phyloP scores from a whole-genome alignment of 2,329 filamentous ascomycete genomes.

The Phaeosphaeriaceae sp. region DNA sequence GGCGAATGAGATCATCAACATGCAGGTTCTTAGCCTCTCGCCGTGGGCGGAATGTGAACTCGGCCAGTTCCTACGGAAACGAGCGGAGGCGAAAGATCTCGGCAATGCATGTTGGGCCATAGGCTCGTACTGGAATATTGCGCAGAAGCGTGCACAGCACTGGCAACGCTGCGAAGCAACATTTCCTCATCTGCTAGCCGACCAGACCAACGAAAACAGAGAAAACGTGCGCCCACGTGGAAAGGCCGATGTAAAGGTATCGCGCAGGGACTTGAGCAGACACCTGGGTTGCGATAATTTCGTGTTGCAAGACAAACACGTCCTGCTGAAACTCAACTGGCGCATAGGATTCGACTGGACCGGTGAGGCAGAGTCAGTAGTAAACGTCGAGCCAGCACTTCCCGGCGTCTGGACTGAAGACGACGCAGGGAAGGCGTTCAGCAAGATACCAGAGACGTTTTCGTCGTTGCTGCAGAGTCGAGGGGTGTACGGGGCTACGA shows the following conservation, averaged over 20 bases:
- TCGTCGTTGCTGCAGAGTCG: constrained; percentile 63
- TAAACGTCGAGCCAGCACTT: constrained; percentile 63
- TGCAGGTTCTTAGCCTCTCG: constrained; percentile 64
- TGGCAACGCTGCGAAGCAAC: constrained; percentile 64
- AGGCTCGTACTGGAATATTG: constrained; percentile 70
- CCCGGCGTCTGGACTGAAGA: constrained; percentile 72
- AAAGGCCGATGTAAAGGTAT: constrained; percentile 21
- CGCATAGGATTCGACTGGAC: constrained; percentile 74
- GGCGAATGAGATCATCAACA: constrained; percentile 58
- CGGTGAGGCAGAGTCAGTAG: constrained; percentile 69
- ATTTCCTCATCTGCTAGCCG: constrained; percentile 46
- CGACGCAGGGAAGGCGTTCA: constrained; percentile 64
- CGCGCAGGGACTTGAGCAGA: constrained; percentile 59
- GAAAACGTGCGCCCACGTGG: constrained; percentile 25
- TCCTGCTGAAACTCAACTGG: constrained; percentile 66
- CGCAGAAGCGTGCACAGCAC: constrained; percentile 66
- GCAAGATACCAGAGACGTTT: constrained; percentile 67
- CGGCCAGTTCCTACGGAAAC: constrained; percentile 57
- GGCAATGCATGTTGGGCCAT: constrained; percentile 71
- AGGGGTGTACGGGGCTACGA: constrained; percentile 64
- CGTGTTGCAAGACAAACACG: constrained; percentile 44
- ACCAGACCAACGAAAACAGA: constrained; percentile 15
- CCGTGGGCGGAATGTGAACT: constrained; percentile 67
- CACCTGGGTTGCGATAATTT: constrained; percentile 44
- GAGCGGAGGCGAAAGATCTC: constrained; percentile 59